Base-by-base conservation (phyloP, 208 protist species). In the Wallacemonas collosoma region DNA sequence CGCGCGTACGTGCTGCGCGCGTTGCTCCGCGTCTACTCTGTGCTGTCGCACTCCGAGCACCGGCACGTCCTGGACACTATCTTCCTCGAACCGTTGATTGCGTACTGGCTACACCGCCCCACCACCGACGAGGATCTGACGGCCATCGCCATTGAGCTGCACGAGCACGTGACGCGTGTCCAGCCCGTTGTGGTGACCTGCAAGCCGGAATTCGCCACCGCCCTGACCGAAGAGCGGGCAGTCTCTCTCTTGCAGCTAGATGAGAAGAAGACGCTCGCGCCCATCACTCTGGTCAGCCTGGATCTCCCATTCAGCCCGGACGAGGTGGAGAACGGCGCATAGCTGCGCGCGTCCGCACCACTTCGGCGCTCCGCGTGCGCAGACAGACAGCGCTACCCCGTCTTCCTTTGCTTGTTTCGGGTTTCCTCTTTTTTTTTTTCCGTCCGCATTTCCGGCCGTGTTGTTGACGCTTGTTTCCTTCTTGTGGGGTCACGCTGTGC, bases 11-110 rank as follows among this genome's bases (percentile, higher is more conserved):
- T 91, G 39, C 48, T 96, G 38, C 87, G 86, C 38, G 89, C 88
- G 3, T 72, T 96, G 2, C 76, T 96, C 63, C 87, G 88, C 38
- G 71, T 94, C n/a, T 87, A 81, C 56, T 65, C 47, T n/a, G 76
- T 96, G 35, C 78, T 96, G 17, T 80, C 84, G 0, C 92, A 94
- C 73, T 81, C 92, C 0, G 89, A 96, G 76, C 89, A 94, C 80
- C 82, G 87, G 17, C 87, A 94, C 72, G 72, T 95, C 9, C 87
- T 96, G 66, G 76, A 84, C 35, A 91, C 84, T 15, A 83, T 96
- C 17, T 96, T 86, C 67, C 60, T 94, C 1, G 83, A 89, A 51
- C 92, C 92, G 1, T 81, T 96, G 26, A 74, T 96, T 58, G 85
- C 77, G 1, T 95, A 93, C 72, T 95, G 89, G 88, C 75, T 90